Conservation (phyloP, 768 basidiomycete genomes). For the Russula dissimulans region DNA sequence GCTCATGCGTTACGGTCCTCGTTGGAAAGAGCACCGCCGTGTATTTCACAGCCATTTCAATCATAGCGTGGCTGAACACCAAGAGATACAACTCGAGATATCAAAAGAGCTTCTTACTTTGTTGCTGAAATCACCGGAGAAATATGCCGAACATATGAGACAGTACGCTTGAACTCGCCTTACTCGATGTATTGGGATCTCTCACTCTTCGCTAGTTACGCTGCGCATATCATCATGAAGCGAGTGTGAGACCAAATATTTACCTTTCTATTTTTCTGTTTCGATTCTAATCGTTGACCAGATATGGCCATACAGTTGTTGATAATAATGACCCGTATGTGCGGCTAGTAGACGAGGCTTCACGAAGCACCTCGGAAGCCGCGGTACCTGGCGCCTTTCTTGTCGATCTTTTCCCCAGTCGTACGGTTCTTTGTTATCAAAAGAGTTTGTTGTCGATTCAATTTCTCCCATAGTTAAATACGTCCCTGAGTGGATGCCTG, state of each 20-base stretch:
- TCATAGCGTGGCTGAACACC: slow-evolving; percentile 5
- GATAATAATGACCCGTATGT: slow-evolving; percentile 16
- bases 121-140: slow-evolving; percentile 16
- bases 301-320: slow-evolving; percentile 15
- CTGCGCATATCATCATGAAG: slow-evolving; percentile 11
- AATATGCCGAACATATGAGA: slow-evolving; percentile 13
- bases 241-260: slow-evolving; percentile 3
- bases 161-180: slow-evolving; percentile 4
- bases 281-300: background rate
- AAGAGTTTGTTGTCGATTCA: background rate
- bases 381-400: slow-evolving; percentile 19
- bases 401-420: slow-evolving; percentile 22
- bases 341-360: slow-evolving; percentile 11
- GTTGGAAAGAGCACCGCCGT: slow-evolving; percentile 22
- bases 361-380: slow-evolving; percentile 13
- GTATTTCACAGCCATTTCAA: slow-evolving; percentile 21
- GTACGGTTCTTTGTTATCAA: slow-evolving; percentile 9
- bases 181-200: background rate
- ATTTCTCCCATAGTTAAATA: slow-evolving; percentile 17
- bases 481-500: slow-evolving; percentile 24
- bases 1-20: slow-evolving; percentile 20
- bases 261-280: background rate
- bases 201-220: background rate
- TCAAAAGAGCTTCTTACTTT: slow-evolving; percentile 13
- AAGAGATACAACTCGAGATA: slow-evolving; percentile 15